Evolutionary conservation across 805 yeast species (phyloP), one percentile per base, ranked within the genome.

Genomic region (Lachancea lanzarotensis): DNA sequence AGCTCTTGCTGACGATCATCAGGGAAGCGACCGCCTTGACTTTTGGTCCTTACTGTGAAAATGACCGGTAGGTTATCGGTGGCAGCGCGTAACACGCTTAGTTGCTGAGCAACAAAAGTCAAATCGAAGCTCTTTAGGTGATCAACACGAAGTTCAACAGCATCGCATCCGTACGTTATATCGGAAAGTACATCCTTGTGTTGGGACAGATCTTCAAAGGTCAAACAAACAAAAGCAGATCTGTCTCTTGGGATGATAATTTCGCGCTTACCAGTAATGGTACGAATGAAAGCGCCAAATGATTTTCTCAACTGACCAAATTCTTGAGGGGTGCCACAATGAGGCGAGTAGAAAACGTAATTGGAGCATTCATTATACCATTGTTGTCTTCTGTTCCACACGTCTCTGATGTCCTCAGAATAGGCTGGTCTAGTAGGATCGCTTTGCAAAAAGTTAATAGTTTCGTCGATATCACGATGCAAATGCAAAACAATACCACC

Each of bases 401-500:
- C 97, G 25, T 76, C 79, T 52, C 73, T 72, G 54, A 89, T 81
- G 56, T 89, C 96, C 53, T 80, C 86, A 11, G 74, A 73, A 55
- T 82, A 90, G 1, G 95, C 85, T 13, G 99, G 99, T 60, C 99
- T 76, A 0, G 89, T 73, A 39, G 84, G 79, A 65, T 93, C 99
- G 46, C 71, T 66, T 43, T 80, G 74, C 52, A 93, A 74, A 63
- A 86, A 88, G 9, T 73, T 70, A 33, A 89, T 79, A 26, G 95
- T 87, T 53, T 86, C 84, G 46, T 79, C 81, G 49, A 91, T 75
- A 55, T 86, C 85, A 52, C 99, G 82, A 63, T 91, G 97, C 47
- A 93, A 73, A 57, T 93, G 97, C 45, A 93, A 71, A 11, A 93
- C 98, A 51, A 85, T 74, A 33, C 96, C 95, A 20, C 84, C 85